Conservation (phyloP, 805 yeast genomes). For the Kodamaea leandrae region DNA sequence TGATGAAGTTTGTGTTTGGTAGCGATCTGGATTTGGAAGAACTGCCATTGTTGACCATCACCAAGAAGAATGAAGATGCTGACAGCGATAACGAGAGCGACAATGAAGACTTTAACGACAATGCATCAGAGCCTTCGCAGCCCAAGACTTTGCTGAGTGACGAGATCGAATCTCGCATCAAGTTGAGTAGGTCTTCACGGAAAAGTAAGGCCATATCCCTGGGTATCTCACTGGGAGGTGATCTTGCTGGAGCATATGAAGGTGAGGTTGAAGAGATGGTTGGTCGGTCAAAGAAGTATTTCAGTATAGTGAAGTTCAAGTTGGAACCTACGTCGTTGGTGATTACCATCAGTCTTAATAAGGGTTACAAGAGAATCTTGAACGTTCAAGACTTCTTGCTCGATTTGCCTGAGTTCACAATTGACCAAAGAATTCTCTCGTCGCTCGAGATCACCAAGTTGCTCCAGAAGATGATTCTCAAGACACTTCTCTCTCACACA, state of each 20-base stretch:
- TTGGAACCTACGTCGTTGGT: slow-evolving; percentile 25
- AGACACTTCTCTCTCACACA: slow-evolving; percentile 32
- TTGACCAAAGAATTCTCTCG: slow-evolving; percentile 32
- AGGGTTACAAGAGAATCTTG: slow-evolving; percentile 33
- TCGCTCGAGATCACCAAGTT: slow-evolving; percentile 34
- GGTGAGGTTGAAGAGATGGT: slow-evolving; percentile 58
- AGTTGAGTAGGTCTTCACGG: not conserved
- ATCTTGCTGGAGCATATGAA: slow-evolving; percentile 17
- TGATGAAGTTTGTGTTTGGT: slow-evolving; percentile 37
- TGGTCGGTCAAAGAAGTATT: slow-evolving; percentile 66
- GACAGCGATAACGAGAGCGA: slow-evolving; percentile 11
- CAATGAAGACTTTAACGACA: not conserved
- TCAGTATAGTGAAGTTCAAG: slow-evolving; percentile 61
- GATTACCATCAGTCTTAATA: slow-evolving; percentile 35
- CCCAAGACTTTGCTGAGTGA: not conserved
- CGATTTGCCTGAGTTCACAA: slow-evolving; percentile 32
- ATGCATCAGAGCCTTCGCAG: not conserved
- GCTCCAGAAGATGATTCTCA: slow-evolving; percentile 31
- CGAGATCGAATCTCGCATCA: not conserved
- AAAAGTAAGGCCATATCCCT: not conserved
- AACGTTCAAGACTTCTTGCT: slow-evolving; percentile 38
- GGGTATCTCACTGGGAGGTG: slow-evolving; percentile 5
- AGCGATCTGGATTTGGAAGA: slow-evolving; percentile 23
- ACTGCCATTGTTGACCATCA: slow-evolving; percentile 17
- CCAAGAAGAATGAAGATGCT: slow-evolving; percentile 10